These are phyloP conservation scores for Didymella pinodella DNA, from an alignment of 2,329 filamentous ascomycete species.

Conservation along the genomic window DNA sequence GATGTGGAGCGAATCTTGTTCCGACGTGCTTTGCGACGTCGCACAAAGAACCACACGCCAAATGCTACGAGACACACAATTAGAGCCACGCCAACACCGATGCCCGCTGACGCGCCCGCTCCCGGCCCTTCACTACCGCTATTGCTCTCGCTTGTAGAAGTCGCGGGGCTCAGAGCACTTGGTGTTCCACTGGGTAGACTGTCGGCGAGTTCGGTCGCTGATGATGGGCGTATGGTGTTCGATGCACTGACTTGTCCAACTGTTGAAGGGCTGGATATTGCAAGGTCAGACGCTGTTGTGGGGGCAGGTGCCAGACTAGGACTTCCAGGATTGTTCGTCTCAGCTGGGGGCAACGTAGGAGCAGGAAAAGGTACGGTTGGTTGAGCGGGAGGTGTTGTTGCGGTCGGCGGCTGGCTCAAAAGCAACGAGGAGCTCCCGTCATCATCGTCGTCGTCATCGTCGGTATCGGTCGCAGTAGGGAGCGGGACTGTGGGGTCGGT, in stretches of 20 bases:
- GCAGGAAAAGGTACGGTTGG: conserved; percentile 2
- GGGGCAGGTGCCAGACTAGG: not conserved
- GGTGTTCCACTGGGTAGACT: conserved; percentile 7
- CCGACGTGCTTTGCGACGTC: conserved; percentile 19
- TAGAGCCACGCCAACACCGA: conserved; percentile 30
- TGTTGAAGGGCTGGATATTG: not conserved
- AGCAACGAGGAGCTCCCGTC: conserved; percentile 12
- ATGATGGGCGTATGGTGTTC: conserved; percentile 1
- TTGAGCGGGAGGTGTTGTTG: conserved; percentile 11
- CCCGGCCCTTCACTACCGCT: conserved; percentile 11
- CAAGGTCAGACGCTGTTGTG: not conserved
- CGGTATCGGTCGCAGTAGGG: conserved; percentile 18
- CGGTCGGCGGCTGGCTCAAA: conserved; percentile 2
- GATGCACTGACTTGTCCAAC: not conserved
- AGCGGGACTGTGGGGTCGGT: conserved; percentile 25
- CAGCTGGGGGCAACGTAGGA: conserved; percentile 1
- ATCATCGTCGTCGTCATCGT: conserved; percentile 24
- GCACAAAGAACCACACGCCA: conserved; percentile 24
- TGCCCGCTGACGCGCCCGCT: conserved; percentile 25
- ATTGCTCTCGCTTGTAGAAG: not conserved
- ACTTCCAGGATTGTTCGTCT: not conserved
- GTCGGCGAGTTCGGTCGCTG: conserved; percentile 11
- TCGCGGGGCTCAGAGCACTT: not conserved
- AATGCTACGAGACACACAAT: conserved; percentile 22
- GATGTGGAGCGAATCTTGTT: conserved; percentile 9